Evolutionary conservation across 768 basidiomycete genomes (phyloP), one percentile per base, ranked within the genome.

Genomic region (Fomitopsis serialis): DNA sequence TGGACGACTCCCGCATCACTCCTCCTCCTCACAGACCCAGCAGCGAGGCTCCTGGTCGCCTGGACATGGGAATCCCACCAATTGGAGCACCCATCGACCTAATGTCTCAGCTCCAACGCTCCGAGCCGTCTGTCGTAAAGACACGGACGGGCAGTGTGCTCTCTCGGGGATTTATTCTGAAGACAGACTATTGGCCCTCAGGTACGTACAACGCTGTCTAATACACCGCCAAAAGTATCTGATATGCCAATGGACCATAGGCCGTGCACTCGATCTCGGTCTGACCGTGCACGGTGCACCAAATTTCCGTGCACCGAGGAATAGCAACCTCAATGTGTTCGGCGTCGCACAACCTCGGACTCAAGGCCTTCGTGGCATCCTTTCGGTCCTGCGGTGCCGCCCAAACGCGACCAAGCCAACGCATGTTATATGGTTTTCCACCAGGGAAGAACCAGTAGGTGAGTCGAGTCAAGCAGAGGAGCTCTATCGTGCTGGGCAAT

Each of bases 311-410:
- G 84, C 89, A 12, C 88, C 93, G 9, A 78, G 83, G 48, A 78
- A 84, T 45, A 85, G 84, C 24, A 80, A 81, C 53, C 77, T 98
- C 32, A 96, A 95, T 59, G 92, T 99, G 2, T 98, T 89, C 64
- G 97, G 96, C 13, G 92, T 87, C 5, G 96, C 97, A 2, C 97
- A 98, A 66, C 97, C 97, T 12, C 89, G 95, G 2, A 84, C 90
- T 1, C 89, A 92, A 58, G 97, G 96, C 2, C 75, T 99, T 11
- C 78, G 91, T 44, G 94, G 92, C 2, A 91, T 98, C 47, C 72
- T 99, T 3, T 92, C 92, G 21, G 77, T 93, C 11, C 79, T 99
- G 6, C 75, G 85, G 34, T 89, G 87, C 58, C 74, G 86, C 25
- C 89, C 89, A 9, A 80, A 78, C 50, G 78, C 76, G 29, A 62